Conservation (phyloP, 106 monocot species). For the Allium fistulosum region DNA sequence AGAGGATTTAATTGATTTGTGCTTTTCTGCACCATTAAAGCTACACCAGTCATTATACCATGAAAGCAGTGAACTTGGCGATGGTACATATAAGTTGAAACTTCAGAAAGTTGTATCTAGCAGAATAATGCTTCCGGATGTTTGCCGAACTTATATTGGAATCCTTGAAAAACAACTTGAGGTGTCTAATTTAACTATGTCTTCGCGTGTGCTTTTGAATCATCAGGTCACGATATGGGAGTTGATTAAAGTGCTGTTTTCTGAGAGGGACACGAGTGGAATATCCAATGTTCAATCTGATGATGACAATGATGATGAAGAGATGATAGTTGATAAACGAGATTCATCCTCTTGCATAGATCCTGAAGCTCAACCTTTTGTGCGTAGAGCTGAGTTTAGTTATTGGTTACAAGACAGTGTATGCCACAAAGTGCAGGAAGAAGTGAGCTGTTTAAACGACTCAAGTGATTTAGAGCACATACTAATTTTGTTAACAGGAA, state of each 20-base stretch:
- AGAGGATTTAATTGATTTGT: constrained; percentile 67
- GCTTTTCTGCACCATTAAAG: constrained; percentile 59
- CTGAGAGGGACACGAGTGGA: constrained; percentile 46
- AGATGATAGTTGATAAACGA: constrained; percentile 77
- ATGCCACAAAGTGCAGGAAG: constrained; percentile 78
- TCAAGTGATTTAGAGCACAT: constrained; percentile 64
- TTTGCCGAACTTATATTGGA: constrained; percentile 67
- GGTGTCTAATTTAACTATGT: constrained; percentile 38
- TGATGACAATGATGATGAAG: constrained; percentile 60
- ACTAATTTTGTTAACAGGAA: constrained; percentile 62
- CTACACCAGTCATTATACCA: constrained; percentile 74
- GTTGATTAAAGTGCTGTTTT: constrained; percentile 83
- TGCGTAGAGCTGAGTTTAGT: constrained; percentile 90
- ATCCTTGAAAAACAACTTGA: constrained; percentile 81
- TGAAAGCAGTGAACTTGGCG: constrained; percentile 34
- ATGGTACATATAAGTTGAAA: constrained; percentile 34
- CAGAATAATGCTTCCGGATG: constrained; percentile 44
- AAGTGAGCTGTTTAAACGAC: constrained; percentile 61
- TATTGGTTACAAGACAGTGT: constrained; percentile 94
- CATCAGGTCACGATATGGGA: constrained; percentile 92
- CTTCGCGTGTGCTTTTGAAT: constrained; percentile 70
- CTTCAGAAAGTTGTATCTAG: constrained; percentile 63
- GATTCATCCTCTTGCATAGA: constrained; percentile 52
- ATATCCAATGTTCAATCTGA: constrained; percentile 22
- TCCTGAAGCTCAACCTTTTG: constrained; percentile 50